These are phyloP conservation scores for Daldinia bambusicola DNA, from an alignment of 495 filamentous ascomycete species.

Conservation along the genomic window DNA sequence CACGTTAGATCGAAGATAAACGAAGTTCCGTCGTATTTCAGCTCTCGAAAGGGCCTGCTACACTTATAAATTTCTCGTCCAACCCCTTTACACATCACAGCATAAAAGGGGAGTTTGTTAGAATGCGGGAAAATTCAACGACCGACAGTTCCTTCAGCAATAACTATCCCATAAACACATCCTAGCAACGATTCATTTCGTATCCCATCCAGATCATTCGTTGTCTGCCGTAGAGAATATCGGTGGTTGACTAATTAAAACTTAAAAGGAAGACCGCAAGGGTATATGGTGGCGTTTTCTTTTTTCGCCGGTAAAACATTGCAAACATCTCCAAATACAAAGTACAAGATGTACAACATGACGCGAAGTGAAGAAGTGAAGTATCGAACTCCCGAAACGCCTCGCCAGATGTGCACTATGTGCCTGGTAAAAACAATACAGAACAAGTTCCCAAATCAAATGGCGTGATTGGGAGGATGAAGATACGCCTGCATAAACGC, in stretches of 20 bases:
- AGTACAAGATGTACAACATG: slow-evolving; percentile 15
- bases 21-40: slow-evolving; percentile 39
- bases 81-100: slow-evolving; percentile 14
- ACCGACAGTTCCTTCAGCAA: slow-evolving; percentile 18
- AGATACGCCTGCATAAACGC: slow-evolving; percentile 11
- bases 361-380: slow-evolving; percentile 22
- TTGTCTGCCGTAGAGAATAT: slow-evolving; percentile 27
- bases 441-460: slow-evolving; percentile 13
- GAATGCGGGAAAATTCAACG: slow-evolving; percentile 25
- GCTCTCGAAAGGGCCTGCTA: slow-evolving; percentile 33
- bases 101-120: slow-evolving; percentile 15
- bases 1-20: slow-evolving; percentile 11
- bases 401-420: slow-evolving; percentile 34
- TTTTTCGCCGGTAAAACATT: slow-evolving; percentile 11
- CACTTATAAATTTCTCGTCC: slow-evolving; percentile 28
- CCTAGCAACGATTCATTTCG: slow-evolving; percentile 37
- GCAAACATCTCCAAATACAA: slow-evolving; percentile 17
- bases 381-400: slow-evolving; percentile 34
- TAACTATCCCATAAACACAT: slow-evolving; percentile 40
- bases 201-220: slow-evolving; percentile 41
- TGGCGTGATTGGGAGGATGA: slow-evolving; percentile 11
- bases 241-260: slow-evolving; percentile 27
- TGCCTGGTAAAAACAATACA: slow-evolving; percentile 11
- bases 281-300: slow-evolving; percentile 26
- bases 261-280: slow-evolving; percentile 21